Conservation (phyloP, 2,329 filamentous ascomycete genomes). For the Endothia cerciana region DNA sequence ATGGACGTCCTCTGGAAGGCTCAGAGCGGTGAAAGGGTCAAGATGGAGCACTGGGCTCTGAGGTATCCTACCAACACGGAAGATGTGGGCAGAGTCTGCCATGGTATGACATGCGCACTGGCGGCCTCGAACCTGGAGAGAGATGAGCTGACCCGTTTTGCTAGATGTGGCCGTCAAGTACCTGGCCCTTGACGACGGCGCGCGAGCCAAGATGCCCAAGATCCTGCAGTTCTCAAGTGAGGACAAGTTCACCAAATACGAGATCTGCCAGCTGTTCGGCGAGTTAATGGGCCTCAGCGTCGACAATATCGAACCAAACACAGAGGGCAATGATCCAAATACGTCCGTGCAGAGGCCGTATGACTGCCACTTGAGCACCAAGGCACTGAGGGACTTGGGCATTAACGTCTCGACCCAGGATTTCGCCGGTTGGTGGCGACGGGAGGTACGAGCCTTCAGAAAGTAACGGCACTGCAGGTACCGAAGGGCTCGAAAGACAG, state of each 20-base stretch:
- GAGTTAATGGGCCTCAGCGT: slow-evolving; percentile 78
- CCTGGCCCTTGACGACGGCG: slow-evolving; percentile 45
- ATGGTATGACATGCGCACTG: slow-evolving; percentile 51
- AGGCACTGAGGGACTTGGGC: slow-evolving; percentile 70
- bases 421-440: slow-evolving; percentile 81
- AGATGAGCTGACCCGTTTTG: slow-evolving; percentile 20
- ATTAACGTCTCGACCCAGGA: slow-evolving; percentile 76
- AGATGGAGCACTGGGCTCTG: slow-evolving; percentile 85
- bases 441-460: slow-evolving; percentile 63
- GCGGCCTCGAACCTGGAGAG: slow-evolving; percentile 11
- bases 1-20: slow-evolving; percentile 77
- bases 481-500: slow-evolving; percentile 4
- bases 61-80: slow-evolving; percentile 89
- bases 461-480: slow-evolving; percentile 43
- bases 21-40: slow-evolving; percentile 66
- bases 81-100: slow-evolving; percentile 79
- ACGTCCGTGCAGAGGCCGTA: slow-evolving; percentile 78
- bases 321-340: slow-evolving; percentile 72
- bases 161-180: slow-evolving; percentile 74
- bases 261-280: slow-evolving; percentile 79
- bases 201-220: slow-evolving; percentile 61
- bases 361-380: slow-evolving; percentile 85
- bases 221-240: slow-evolving; percentile 87
- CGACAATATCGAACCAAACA: slow-evolving; percentile 69
- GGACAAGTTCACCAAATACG: slow-evolving; percentile 85